Evolutionary conservation across 2,329 filamentous ascomycete genomes (phyloP).

Genomic region (Blastomyces emzantsi): DNA sequence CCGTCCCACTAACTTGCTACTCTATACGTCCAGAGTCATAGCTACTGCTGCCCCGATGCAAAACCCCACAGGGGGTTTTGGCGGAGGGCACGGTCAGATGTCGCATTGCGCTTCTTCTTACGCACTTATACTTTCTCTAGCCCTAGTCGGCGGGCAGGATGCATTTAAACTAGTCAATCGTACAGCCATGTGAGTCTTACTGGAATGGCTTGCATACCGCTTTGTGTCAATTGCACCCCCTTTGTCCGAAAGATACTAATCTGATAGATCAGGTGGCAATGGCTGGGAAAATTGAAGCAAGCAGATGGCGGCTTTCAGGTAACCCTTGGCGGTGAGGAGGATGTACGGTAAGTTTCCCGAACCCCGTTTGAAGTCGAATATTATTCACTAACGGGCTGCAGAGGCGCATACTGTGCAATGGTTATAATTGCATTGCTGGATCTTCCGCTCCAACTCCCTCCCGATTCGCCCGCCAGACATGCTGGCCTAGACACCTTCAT

Average conservation of each 20-base stretch:
- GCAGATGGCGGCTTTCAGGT: constrained; percentile 83
- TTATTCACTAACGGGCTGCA: constrained; percentile 27
- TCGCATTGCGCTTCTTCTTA: constrained; percentile 88
- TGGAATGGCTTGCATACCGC: background rate
- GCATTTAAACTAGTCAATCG: constrained; percentile 70
- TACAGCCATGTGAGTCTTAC: constrained; percentile 52
- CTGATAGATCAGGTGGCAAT: constrained; percentile 57
- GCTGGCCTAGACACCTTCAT: constrained; percentile 58
- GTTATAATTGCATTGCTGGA: constrained; percentile 75
- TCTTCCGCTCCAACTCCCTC: constrained; percentile 69
- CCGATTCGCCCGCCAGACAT: constrained; percentile 58
- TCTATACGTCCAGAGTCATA: constrained; percentile 44
- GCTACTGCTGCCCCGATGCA: constrained; percentile 73
- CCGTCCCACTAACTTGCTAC: constrained; percentile 12
- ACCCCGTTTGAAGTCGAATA: background rate
- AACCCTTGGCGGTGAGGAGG: constrained; percentile 77
- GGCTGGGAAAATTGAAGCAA: constrained; percentile 80
- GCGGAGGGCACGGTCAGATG: constrained; percentile 82
- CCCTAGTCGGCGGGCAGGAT: constrained; percentile 66
- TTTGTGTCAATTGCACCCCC: background rate
- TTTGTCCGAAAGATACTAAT: constrained; percentile 5
- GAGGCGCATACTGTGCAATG: constrained; percentile 86
- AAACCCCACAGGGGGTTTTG: constrained; percentile 76
- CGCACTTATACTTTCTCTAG: constrained; percentile 68
- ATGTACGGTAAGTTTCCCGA: constrained; percentile 59